Percentiles rank a stretch among this genome's conserved stretches.
These are phyloP conservation scores for Pleurostoma richardsiae DNA, from an alignment of 2,329 filamentous ascomycete species.

Conservation along the genomic window DNA sequence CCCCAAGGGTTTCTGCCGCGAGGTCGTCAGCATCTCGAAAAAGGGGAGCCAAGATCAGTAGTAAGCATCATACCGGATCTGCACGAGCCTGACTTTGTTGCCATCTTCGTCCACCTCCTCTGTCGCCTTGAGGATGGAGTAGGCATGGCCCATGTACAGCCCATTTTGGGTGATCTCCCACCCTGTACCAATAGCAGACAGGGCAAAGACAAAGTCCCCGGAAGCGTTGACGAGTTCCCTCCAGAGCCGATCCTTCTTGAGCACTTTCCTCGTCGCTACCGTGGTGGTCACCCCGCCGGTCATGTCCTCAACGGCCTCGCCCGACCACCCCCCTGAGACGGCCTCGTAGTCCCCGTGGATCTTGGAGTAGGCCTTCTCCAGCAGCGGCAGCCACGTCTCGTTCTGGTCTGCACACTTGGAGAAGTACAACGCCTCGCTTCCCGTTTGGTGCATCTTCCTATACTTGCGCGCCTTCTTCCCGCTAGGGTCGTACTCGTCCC, in stretches of 20 bases:
- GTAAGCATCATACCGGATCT: slow-evolving; percentile 30
- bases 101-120: slow-evolving; percentile 37
- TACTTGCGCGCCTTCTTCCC: slow-evolving; percentile 55
- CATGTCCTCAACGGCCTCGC: slow-evolving; percentile 42
- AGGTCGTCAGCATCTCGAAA: not conserved
- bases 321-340: slow-evolving; percentile 62
- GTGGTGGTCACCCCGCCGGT: slow-evolving; percentile 53
- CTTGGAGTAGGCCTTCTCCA: slow-evolving; percentile 76
- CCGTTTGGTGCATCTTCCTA: slow-evolving; percentile 58
- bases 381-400: slow-evolving; percentile 69
- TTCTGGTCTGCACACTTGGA: slow-evolving; percentile 63
- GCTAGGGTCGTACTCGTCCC: slow-evolving; percentile 15
- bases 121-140: slow-evolving; percentile 42
- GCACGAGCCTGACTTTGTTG: slow-evolving; percentile 30
- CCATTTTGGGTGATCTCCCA: slow-evolving; percentile 28
- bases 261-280: slow-evolving; percentile 49
- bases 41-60: slow-evolving; percentile 6
- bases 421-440: slow-evolving; percentile 65
- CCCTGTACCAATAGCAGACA: slow-evolving; percentile 25
- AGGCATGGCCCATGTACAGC: slow-evolving; percentile 40
- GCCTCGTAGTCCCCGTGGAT: slow-evolving; percentile 67
- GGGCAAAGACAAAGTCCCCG: slow-evolving; percentile 59
- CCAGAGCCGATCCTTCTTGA: slow-evolving; percentile 68
- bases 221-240: slow-evolving; percentile 61
- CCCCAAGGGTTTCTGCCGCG: slow-evolving; percentile 65